Percentiles rank a stretch among this genome's conserved stretches.
Conservation (phyloP, 1,284 basidiomycete species). For the Ustilago trichophora region DNA sequence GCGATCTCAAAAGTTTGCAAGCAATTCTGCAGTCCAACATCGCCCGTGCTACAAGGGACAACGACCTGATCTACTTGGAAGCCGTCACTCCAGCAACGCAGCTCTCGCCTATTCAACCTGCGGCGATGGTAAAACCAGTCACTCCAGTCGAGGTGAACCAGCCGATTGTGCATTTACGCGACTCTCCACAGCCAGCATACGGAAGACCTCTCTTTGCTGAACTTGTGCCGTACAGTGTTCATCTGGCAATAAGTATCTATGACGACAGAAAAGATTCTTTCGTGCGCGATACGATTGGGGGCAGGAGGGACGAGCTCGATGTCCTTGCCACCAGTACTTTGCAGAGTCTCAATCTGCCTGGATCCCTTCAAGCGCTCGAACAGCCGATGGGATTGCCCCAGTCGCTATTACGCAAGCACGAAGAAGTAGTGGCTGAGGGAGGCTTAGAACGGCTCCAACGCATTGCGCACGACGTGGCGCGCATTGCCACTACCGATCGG, state of each 20-base stretch:
- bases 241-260: conserved; percentile 88
- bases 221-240: conserved; percentile 86
- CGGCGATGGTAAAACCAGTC: conserved; percentile 76
- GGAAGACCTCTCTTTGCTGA: conserved; percentile 77
- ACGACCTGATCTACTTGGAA: conserved; percentile 94
- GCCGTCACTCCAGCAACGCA: conserved; percentile 80
- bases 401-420: conserved; percentile 83
- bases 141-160: conserved; percentile 72
- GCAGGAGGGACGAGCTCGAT: conserved; percentile 76
- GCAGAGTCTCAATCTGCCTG: conserved; percentile 80
- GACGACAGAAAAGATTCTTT: conserved; percentile 81
- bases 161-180: conserved; percentile 57
- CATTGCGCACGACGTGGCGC: conserved; percentile 78
- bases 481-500: conserved; percentile 74
- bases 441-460: conserved; percentile 78
- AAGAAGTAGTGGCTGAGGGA: conserved; percentile 81
- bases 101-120: conserved; percentile 75
- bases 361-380: conserved; percentile 86
- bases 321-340: conserved; percentile 73
- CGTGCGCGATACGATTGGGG: conserved; percentile 76
- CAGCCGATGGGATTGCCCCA: conserved; percentile 86
- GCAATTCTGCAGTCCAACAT: conserved; percentile 72
- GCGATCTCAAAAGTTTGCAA: conserved; percentile 73
- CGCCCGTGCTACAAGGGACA: conserved; percentile 81
- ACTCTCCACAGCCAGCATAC: conserved; percentile 18